Evolutionary conservation across 2,329 filamentous ascomycete species (phyloP).

Genomic region (Biscogniauxia sp.): DNA sequence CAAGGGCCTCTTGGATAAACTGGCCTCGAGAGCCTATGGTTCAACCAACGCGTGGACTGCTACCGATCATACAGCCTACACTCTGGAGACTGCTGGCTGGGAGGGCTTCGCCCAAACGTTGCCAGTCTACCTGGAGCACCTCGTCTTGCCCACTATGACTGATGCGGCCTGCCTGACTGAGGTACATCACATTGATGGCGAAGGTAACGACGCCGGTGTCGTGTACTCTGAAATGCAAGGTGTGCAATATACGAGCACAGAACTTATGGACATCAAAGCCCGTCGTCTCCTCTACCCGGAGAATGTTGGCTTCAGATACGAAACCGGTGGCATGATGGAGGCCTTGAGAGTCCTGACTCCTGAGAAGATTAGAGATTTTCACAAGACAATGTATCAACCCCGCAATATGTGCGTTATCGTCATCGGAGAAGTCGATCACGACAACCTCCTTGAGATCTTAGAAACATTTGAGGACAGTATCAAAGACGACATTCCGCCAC

Average conservation of each 20-base stretch:
- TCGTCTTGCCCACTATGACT: conserved; percentile 86
- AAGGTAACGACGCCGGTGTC: conserved; percentile 91
- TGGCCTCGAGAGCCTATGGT: conserved; percentile 90
- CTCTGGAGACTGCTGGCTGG: conserved; percentile 92
- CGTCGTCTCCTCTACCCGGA: conserved; percentile 82
- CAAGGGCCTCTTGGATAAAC: conserved; percentile 91
- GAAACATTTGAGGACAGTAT: conserved; percentile 89
- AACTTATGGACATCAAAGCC: conserved; percentile 84
- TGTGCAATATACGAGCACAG: conserved; percentile 77
- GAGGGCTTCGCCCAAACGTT: conserved; percentile 93
- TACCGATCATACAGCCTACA: conserved; percentile 95
- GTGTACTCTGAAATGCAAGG: conserved; percentile 99
- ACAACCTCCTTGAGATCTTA: conserved; percentile 74
- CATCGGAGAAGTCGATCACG: conserved; percentile 86
- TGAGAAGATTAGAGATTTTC: conserved; percentile 90
- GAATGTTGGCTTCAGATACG: conserved; percentile 89
- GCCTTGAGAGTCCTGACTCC: conserved; percentile 81
- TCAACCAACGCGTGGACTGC: conserved; percentile 96
- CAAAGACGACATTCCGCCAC: conserved; percentile 73
- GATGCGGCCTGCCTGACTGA: conserved; percentile 93
- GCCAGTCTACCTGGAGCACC: conserved; percentile 91
- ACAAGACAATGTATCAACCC: conserved; percentile 96
- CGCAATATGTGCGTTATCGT: conserved; percentile 90
- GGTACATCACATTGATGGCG: conserved; percentile 91
- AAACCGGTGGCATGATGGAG: conserved; percentile 97